phyloP scores from a whole-genome alignment of 2,329 filamentous ascomycete species.

The Lachnellula occidentalis region DNA sequence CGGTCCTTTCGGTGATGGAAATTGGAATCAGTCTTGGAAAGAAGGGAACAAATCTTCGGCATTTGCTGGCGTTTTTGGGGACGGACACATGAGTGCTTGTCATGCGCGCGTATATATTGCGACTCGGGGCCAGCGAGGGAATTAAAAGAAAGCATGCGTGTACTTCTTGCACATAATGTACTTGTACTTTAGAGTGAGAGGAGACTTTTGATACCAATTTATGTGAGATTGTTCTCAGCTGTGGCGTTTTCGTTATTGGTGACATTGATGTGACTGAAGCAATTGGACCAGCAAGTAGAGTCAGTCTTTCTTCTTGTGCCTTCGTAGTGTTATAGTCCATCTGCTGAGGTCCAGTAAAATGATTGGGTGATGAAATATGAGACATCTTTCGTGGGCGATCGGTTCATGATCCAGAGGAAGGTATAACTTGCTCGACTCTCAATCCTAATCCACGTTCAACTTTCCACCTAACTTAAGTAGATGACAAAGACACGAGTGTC shows the following conservation, averaged over 20 bases:
- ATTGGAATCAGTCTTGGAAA: neutral
- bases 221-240: neutral
- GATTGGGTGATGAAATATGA: too few species aligned
- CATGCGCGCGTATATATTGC: neutral
- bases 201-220: neutral
- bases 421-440: too few species aligned
- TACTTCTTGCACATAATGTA: neutral
- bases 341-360: too few species aligned
- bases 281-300: too few species aligned
- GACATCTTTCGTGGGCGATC: too few species aligned
- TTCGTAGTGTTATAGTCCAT: too few species aligned
- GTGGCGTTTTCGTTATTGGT: neutral
- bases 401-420: too few species aligned
- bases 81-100: neutral
- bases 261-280: too few species aligned
- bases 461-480: too few species aligned
- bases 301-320: too few species aligned
- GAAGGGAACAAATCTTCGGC: neutral
- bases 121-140: neutral
- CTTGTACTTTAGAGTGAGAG: neutral
- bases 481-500: too few species aligned
- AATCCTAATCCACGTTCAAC: too few species aligned
- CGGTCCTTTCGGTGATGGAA: constrained; percentile 33
- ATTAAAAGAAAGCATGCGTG: neutral
- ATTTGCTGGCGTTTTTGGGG: neutral